These are phyloP conservation scores for Orbilia oligospora DNA, from an alignment of 2,329 filamentous ascomycete species.

Conservation along the genomic window DNA sequence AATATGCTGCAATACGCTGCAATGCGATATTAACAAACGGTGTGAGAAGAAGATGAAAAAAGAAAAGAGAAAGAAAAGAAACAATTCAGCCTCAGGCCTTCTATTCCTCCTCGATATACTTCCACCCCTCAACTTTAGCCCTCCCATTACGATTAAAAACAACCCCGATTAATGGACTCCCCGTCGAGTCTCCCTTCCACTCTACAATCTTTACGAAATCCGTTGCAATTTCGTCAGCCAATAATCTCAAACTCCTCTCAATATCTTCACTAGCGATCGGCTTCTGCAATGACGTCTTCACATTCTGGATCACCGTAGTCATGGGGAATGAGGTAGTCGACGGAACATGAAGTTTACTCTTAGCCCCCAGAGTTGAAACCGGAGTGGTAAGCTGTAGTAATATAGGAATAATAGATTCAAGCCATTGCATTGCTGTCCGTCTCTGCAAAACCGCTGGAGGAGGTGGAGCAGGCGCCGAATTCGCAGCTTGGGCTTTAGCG, in stretches of 20 bases:
- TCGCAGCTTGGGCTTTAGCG: slow-evolving; percentile 46
- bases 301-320: slow-evolving; percentile 44
- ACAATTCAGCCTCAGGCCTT: slow-evolving; percentile 19
- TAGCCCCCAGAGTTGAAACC: slow-evolving; percentile 10
- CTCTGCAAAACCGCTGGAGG: slow-evolving; percentile 40
- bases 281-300: slow-evolving; percentile 49
- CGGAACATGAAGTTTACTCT: slow-evolving; percentile 34
- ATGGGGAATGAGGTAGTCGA: slow-evolving; percentile 53
- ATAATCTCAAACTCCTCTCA: slow-evolving; percentile 42
- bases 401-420: slow-evolving; percentile 58
- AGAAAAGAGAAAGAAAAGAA: slow-evolving; percentile 22
- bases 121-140: slow-evolving; percentile 49
- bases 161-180: slow-evolving; percentile 44
- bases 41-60: too few species aligned
- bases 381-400: slow-evolving; percentile 45
- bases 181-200: slow-evolving; percentile 58
- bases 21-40: slow-evolving; percentile 32
- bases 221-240: slow-evolving; percentile 52
- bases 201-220: slow-evolving; percentile 60
- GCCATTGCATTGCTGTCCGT: slow-evolving; percentile 43
- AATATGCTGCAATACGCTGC: slow-evolving; percentile 26
- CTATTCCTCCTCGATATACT: slow-evolving; percentile 47
- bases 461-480: slow-evolving; percentile 24
- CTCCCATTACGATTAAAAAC: slow-evolving; percentile 52
- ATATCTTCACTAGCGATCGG: slow-evolving; percentile 48